phyloP scores from a whole-genome alignment of 2,329 filamentous ascomycete genomes.

The Chaetomium strumarium region DNA sequence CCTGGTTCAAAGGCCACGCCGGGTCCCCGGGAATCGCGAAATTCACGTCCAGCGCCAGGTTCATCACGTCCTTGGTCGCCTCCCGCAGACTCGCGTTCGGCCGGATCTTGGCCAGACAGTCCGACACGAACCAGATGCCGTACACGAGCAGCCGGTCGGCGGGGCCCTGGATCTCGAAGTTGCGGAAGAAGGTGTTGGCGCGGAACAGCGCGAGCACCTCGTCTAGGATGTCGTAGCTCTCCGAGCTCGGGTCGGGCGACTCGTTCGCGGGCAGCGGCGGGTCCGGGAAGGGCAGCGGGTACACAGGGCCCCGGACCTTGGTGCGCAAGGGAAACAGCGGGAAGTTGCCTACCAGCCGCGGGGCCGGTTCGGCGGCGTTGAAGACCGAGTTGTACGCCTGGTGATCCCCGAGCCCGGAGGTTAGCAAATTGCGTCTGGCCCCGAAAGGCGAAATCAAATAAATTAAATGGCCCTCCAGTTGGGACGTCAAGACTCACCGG shows the following conservation, averaged over 20 bases:
- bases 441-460: no score
- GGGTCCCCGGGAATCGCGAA: constrained; percentile 94
- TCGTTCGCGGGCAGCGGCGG: constrained; percentile 53
- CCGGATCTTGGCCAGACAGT: constrained; percentile 83
- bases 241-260: constrained; percentile 73
- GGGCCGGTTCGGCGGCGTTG: constrained; percentile 63
- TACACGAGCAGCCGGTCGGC: constrained; percentile 94
- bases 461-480: neutral
- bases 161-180: constrained; percentile 97
- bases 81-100: constrained; percentile 58
- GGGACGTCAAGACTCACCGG: constrained; percentile 16
- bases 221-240: constrained; percentile 94
- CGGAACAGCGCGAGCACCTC: constrained; percentile 90
- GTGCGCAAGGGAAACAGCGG: constrained; percentile 91
- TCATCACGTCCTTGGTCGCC: constrained; percentile 71
- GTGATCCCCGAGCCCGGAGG: constrained; percentile 16
- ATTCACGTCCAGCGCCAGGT: constrained; percentile 83
- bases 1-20: constrained; percentile 87
- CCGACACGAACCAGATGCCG: constrained; percentile 89
- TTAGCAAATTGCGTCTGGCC: no score
- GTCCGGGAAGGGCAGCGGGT: constrained; percentile 63
- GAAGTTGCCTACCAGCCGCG: constrained; percentile 73
- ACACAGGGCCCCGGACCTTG: constrained; percentile 89
- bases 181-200: constrained; percentile 97
- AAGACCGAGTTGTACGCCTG: constrained; percentile 98